Conservation (phyloP, 495 filamentous ascomycete genomes). For the Penicillium goetzii region DNA sequence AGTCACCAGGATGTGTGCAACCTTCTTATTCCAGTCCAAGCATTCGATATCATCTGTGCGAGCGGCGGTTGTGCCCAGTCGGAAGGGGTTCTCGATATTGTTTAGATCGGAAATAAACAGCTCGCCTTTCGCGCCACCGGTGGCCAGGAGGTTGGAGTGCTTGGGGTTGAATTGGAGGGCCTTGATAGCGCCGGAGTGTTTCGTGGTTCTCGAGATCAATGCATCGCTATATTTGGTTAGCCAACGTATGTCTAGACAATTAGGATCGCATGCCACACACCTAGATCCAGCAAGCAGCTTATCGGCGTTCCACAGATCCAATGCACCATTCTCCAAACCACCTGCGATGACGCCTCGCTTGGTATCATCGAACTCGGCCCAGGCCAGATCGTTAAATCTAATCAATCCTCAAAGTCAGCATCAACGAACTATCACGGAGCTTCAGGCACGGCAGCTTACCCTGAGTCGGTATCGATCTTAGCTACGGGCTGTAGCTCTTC, state of each 20-base stretch:
- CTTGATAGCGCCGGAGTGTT: constrained; percentile 92
- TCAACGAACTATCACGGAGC: not conserved
- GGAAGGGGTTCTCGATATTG: constrained; percentile 83
- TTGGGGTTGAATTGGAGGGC: constrained; percentile 97
- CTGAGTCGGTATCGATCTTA: constrained; percentile 85
- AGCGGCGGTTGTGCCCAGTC: constrained; percentile 83
- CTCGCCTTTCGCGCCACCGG: constrained; percentile 92
- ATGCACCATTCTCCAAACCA: constrained; percentile 92
- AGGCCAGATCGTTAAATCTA: constrained; percentile 97
- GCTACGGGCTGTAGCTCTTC: constrained; percentile 84
- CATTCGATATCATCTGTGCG: constrained; percentile 92
- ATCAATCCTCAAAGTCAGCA: constrained; percentile 19
- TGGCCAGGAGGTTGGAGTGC: constrained; percentile 87
- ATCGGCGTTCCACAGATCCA: constrained; percentile 93
- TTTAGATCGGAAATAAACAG: constrained; percentile 94
- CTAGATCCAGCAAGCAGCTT: constrained; percentile 70
- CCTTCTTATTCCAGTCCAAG: constrained; percentile 98
- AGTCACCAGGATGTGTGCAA: constrained; percentile 92
- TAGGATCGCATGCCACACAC: constrained; percentile 38
- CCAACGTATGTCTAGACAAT: constrained; percentile 10
- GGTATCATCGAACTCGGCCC: constrained; percentile 78
- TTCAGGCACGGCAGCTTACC: constrained; percentile 55
- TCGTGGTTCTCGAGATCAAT: constrained; percentile 83
- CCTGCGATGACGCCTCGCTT: constrained; percentile 89
- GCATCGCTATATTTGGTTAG: constrained; percentile 62